phyloP scores from a whole-genome alignment of 306 rosid genomes.

The Geum urbanum region DNA sequence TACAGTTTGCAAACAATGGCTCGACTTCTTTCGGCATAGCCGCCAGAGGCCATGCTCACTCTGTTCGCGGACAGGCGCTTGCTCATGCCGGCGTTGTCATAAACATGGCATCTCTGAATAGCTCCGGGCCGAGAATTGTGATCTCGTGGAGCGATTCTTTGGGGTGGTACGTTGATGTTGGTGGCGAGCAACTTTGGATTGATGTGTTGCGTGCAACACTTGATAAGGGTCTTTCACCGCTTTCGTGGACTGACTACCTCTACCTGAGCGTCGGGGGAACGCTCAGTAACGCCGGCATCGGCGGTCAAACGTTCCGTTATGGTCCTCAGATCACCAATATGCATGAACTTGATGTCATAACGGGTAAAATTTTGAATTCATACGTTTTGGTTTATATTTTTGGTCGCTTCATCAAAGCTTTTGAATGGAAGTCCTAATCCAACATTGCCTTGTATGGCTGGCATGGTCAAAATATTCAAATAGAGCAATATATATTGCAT shows the following conservation, averaged over 20 bases:
- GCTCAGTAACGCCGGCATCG: conserved; percentile 81
- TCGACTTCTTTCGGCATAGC: conserved; percentile 32
- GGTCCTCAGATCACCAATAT: conserved; percentile 88
- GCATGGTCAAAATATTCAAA: background rate
- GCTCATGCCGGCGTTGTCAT: conserved; percentile 63
- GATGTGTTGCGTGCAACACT: conserved; percentile 56
- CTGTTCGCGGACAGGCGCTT: conserved; percentile 71
- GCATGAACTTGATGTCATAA: conserved; percentile 63
- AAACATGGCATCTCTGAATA: conserved; percentile 50
- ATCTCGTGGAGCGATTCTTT: conserved; percentile 15
- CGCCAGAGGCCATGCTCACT: conserved; percentile 74
- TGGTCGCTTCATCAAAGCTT: background rate
- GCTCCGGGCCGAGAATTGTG: conserved; percentile 30
- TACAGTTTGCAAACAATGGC: conserved; percentile 36
- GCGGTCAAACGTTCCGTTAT: conserved; percentile 71
- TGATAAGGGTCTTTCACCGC: conserved; percentile 48
- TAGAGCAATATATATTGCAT: background rate
- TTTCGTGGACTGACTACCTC: conserved; percentile 82
- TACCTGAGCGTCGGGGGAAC: conserved; percentile 75
- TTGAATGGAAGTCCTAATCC: background rate
- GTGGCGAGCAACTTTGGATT: conserved; percentile 78
- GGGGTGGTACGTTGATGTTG: conserved; percentile 61
- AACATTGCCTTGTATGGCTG: background rate
- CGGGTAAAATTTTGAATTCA: conserved; percentile 35
- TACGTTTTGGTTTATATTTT: no score